phyloP scores from a whole-genome alignment of 495 filamentous ascomycete species.

The Margaritispora aquatica region DNA sequence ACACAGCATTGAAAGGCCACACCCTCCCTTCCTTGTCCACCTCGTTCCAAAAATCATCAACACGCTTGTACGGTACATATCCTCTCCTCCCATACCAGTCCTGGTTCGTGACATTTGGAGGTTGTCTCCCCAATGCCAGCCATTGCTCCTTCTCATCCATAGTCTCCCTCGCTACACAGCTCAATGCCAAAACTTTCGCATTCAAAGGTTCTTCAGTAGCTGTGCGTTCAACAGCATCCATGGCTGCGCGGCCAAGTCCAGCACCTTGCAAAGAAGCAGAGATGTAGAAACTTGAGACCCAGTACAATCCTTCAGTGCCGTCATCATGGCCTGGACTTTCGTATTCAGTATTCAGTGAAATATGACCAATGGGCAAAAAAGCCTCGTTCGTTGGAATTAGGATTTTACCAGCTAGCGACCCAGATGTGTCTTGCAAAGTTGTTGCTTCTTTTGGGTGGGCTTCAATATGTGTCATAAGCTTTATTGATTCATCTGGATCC shows the following conservation, averaged over 20 bases:
- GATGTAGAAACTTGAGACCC: constrained; percentile 33
- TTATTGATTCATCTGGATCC: neutral
- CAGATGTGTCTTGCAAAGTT: constrained; percentile 28
- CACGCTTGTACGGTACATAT: constrained; percentile 36
- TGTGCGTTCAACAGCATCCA: constrained; percentile 29
- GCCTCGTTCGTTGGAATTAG: constrained; percentile 22
- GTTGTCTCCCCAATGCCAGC: constrained; percentile 13
- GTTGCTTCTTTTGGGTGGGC: constrained; percentile 21
- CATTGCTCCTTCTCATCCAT: constrained; percentile 18
- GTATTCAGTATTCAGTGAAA: constrained; percentile 30
- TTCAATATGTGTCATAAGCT: constrained; percentile 8
- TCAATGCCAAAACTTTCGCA: constrained; percentile 29
- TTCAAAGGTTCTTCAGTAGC: constrained; percentile 28
- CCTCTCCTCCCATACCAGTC: constrained; percentile 56
- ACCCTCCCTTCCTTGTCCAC: constrained; percentile 12
- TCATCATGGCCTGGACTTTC: constrained; percentile 20
- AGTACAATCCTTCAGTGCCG: constrained; percentile 22
- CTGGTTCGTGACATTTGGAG: constrained; percentile 29
- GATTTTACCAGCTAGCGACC: constrained; percentile 23
- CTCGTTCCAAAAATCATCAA: constrained; percentile 1
- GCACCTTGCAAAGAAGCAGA: constrained; percentile 28
- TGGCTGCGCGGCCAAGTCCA: constrained; percentile 33
- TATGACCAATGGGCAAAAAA: constrained; percentile 37
- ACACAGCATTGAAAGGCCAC: constrained; percentile 10
- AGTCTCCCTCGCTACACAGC: constrained; percentile 27